phyloP scores from a whole-genome alignment of 257 asterid genomes.

The Coffea eugenioides region DNA sequence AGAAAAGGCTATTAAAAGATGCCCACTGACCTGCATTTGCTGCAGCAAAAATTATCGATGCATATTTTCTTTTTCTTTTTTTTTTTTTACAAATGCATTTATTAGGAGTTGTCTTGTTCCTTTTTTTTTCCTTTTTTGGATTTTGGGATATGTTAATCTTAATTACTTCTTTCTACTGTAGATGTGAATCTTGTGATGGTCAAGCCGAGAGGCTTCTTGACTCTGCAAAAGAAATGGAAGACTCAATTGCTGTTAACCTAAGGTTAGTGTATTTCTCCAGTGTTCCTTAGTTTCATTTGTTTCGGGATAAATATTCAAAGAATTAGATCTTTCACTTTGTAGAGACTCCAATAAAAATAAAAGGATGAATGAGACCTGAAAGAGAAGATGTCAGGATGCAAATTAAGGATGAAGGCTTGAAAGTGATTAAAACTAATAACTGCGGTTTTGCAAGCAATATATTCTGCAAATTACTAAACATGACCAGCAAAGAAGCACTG shows the following conservation, averaged over 20 bases:
- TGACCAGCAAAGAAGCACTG: not conserved
- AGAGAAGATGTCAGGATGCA: not conserved
- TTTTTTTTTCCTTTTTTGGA: not conserved
- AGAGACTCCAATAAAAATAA: not conserved
- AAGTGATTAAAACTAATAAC: not conserved
- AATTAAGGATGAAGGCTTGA: not conserved
- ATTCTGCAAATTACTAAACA: not conserved
- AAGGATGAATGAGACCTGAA: not conserved
- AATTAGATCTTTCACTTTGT: not conserved
- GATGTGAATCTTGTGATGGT: constrained; percentile 99
- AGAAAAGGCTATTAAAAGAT: not conserved
- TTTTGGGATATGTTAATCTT: not conserved
- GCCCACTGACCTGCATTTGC: not conserved
- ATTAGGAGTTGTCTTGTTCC: too few relatives aligned
- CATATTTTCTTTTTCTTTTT: not conserved
- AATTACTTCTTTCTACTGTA: constrained; percentile 30
- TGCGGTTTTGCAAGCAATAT: not conserved
- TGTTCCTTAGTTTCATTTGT: not conserved
- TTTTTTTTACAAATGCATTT: not conserved
- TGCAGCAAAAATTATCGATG: not conserved
- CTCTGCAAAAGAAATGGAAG: constrained; percentile 99
- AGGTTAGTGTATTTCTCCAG: constrained; percentile 48
- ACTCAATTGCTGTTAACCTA: constrained; percentile 94
- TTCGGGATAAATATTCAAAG: not conserved
- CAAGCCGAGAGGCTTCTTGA: constrained; percentile 99